phyloP scores from a whole-genome alignment of 331 rosid genomes.

The Acacia concinna region DNA sequence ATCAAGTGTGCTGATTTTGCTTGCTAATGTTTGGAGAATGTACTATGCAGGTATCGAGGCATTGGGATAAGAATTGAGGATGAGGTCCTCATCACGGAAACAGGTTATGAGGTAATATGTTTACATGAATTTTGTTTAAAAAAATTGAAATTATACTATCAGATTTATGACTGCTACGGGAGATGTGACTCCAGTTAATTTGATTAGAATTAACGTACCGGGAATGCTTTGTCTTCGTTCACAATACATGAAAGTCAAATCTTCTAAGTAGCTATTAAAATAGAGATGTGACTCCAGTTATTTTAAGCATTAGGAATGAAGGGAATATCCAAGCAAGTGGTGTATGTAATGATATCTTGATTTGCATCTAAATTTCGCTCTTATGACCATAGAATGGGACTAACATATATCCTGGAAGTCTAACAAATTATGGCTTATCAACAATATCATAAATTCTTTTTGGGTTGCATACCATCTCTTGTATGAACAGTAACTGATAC shows the following conservation, averaged over 20 bases:
- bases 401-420: no score
- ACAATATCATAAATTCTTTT: not conserved
- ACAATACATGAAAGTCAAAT: no score
- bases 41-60: constrained; percentile 64
- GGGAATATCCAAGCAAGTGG: no score
- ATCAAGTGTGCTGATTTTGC: constrained; percentile 33
- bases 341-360: no score
- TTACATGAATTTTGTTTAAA: not conserved
- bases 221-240: no score
- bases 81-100: constrained; percentile 83
- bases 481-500: not conserved
- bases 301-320: constrained; percentile 13
- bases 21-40: constrained; percentile 26
- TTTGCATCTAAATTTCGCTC: not conserved
- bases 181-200: not conserved
- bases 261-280: no score
- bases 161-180: constrained; percentile 1
- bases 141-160: constrained; percentile 21
- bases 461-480: not conserved
- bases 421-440: not conserved
- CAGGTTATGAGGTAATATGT: constrained; percentile 79
- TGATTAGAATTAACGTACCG: no score
- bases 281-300: constrained; percentile 11
- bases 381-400: not conserved
- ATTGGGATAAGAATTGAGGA: constrained; percentile 91